These are phyloP conservation scores for Picea mariana DNA, from an alignment of 83 land plant species.

Conservation along the genomic window DNA sequence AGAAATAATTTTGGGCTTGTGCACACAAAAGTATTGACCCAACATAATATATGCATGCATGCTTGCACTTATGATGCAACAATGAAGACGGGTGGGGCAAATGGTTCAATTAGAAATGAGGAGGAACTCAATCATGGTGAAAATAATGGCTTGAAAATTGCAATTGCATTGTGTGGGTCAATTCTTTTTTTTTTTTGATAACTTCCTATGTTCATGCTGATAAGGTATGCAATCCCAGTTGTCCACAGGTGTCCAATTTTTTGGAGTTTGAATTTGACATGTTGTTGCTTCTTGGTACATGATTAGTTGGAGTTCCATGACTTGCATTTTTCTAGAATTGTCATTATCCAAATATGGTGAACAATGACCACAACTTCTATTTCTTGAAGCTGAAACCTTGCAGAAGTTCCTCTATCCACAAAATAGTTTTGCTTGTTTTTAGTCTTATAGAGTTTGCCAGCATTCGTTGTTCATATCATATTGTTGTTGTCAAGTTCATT, in stretches of 20 bases:
- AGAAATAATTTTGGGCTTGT: too few species aligned
- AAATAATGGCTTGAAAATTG: too few species aligned
- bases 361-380: not conserved
- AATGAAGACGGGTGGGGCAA: slow-evolving; percentile 86
- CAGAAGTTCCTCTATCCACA: too few species aligned
- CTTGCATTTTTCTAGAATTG: not conserved
- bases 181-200: too few species aligned
- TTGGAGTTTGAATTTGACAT: not conserved
- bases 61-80: slow-evolving; percentile 90
- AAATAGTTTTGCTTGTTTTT: not conserved
- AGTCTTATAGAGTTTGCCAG: not conserved
- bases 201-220: too few species aligned
- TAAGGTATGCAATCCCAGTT: not conserved
- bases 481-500: not conserved
- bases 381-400: too few species aligned
- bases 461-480: not conserved
- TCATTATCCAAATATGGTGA: not conserved
- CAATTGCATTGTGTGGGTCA: too few species aligned
- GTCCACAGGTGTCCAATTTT: not conserved
- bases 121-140: too few species aligned
- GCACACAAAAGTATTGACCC: too few species aligned
- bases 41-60: slow-evolving; percentile 64
- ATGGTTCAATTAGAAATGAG: slow-evolving; percentile 82
- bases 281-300: not conserved
- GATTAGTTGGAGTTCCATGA: not conserved